Evolutionary conservation across 1,284 basidiomycete species (phyloP), one percentile per base, ranked within the genome.

Genomic region (Fomitiporia mediterranea): DNA sequence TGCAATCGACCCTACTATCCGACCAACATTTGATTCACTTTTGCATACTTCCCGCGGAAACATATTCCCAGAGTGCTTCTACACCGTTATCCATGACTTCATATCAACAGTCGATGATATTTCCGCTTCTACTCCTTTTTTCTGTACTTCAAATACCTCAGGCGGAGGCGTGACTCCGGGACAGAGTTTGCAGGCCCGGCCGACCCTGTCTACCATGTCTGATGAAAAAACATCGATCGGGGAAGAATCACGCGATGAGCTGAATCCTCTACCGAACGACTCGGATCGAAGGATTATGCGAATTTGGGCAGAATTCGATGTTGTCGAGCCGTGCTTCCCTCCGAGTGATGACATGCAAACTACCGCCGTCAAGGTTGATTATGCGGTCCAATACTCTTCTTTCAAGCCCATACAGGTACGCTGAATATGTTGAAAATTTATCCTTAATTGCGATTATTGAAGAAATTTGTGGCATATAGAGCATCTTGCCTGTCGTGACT

Each of bases 81-180:
- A 97, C 70, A 89, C 91, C 3, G 98, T 96, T 70, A 76, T 99
- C 19, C 90, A 96, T 69, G 90, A 90, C 61, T 98, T 97, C 63
- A 81, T 92, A 47, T 80, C 86, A 0, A 86, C 91, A 1, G 76
- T 92, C 61, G 89, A 89, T 67, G 87, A 92, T 61, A 75, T 84
- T 11, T 74, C 82, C 2, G 64, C 74, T 7, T 68, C 72, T 0
- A 70, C 74, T 4, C 72, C 78, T 1, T 76, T 79, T 61, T 64
- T 74, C 2, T 67, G 71, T 17, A 64, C 71, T 4, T 67, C 76
- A 3, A 66, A 73, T 11, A 65, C 72, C 2, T 61, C 67, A 17
- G 52, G 68, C 15, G 51, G 65, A 0, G 66, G 70, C 30, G 67
- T 71, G 2, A 65, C 71, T 27, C 58, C 66, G 4, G 57, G 67